Percentiles rank a stretch among this genome's conserved stretches.
Conservation (phyloP, 140 eudicot genomes). For the Cichorium intybus region DNA sequence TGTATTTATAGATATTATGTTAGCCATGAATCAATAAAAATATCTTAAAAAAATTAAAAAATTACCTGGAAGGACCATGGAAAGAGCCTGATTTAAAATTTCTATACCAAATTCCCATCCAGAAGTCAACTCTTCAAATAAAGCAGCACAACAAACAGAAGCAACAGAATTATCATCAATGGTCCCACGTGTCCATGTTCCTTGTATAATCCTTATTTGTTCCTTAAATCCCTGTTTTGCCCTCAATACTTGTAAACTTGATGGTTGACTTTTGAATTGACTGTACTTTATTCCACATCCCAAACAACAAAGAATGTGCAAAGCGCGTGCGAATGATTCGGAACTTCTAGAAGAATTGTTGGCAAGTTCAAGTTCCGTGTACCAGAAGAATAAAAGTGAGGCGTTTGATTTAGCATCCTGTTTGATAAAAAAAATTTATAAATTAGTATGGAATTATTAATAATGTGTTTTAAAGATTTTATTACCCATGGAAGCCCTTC, state of each 20-base stretch:
- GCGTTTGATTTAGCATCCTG: constrained; percentile 74
- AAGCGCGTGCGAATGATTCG: constrained; percentile 61
- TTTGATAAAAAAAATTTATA: constrained; percentile 4
- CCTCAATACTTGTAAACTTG: constrained; percentile 70
- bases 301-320: constrained; percentile 79
- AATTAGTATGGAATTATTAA: not conserved
- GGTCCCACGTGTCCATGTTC: constrained; percentile 56
- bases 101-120: constrained; percentile 68
- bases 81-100: constrained; percentile 60
- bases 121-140: constrained; percentile 85
- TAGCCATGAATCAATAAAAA: not conserved
- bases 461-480: not conserved
- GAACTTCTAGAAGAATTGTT: constrained; percentile 31
- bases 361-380: constrained; percentile 76
- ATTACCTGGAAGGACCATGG: constrained; percentile 91
- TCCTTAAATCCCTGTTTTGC: constrained; percentile 97
- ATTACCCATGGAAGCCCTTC: constrained; percentile 73
- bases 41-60: not conserved
- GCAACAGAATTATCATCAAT: constrained; percentile 68
- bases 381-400: constrained; percentile 72
- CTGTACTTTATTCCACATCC: constrained; percentile 78
- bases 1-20: constrained; percentile 35
- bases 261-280: constrained; percentile 71
- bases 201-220: constrained; percentile 48
- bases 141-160: constrained; percentile 86